Evolutionary conservation across 805 yeast species (phyloP), one percentile per base, ranked within the genome.

Genomic region (Candida coleopterorum): DNA sequence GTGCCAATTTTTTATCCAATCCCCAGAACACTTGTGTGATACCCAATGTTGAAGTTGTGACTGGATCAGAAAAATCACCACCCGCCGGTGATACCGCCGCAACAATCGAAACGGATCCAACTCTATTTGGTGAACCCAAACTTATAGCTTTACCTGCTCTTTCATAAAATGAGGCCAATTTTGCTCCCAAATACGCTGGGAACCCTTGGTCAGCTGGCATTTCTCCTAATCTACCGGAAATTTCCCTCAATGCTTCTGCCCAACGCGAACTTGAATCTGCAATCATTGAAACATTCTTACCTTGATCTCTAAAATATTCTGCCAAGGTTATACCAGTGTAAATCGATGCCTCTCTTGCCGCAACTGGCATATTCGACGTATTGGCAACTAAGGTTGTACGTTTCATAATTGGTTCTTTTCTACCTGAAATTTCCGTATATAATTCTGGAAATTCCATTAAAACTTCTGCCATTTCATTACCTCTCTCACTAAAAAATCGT

Each of bases 181-280:
- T 93, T 36, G 99, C 96, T 72, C 98, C 98, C 63, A 93, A 75
- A 64, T 93, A 93, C 35, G 99, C 99, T 44, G 99, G 99, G 93
- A 89, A 93, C 75, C 99, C 99, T 75, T 94, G 98, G 70, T 93
- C 99, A 44, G 99, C 99, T 61, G 99, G 99, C 99, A 93, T 93
- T 75, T 93, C 99, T 70, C 98, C 99, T 64, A 93, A 75, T 78
- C 99, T 95, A 78, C 99, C 99, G 36, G 97, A 89, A 63, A 93
- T 84, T 77, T 93, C 99, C 82, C 99, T 89, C 62, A 93, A 77
- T 44, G 99, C 99, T 74, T 93, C 99, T 30, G 99, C 99, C 99
- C 99, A 93, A 76, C 99, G 89, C 22, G 97, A 89, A 23, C 97
- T 90, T 5, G 98, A 93, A 66, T 93, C 99, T 42, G 99, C 99